Conservation (phyloP, 371 early-diverging fungal species). For the Mortierella sp. region DNA sequence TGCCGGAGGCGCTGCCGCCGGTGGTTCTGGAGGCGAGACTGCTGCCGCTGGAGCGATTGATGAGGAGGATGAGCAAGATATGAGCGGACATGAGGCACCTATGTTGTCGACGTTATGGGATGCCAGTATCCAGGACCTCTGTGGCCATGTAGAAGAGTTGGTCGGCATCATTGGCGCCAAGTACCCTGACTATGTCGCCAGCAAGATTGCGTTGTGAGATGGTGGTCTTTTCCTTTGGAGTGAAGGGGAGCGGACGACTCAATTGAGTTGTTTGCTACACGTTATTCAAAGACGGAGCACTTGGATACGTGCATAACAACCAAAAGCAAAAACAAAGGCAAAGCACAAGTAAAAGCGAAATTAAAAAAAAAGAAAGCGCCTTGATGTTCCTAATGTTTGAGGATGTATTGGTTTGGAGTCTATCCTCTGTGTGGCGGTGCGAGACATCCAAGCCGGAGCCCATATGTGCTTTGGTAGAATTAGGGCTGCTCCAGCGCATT, state of each 20-base stretch:
- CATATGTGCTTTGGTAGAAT: neutral
- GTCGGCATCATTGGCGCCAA: constrained; percentile 67
- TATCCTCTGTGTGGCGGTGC: neutral
- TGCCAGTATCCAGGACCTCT: constrained; percentile 70
- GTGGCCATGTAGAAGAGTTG: constrained; percentile 72
- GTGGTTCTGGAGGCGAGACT: constrained; percentile 16
- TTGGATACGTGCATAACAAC: neutral
- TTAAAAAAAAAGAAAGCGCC: neutral
- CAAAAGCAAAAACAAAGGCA: neutral
- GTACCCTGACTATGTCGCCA: constrained; percentile 64
- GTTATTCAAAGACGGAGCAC: neutral
- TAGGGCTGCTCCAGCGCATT: neutral
- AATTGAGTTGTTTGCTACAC: neutral
- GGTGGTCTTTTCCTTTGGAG: neutral
- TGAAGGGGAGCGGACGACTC: neutral
- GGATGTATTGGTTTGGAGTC: neutral
- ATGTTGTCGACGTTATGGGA: constrained; percentile 67
- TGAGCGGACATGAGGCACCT: constrained; percentile 47
- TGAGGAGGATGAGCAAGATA: constrained; percentile 47
- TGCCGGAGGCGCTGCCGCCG: constrained; percentile 31
- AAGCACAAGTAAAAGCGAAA: neutral
- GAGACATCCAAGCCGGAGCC: neutral
- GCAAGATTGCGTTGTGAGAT: constrained; percentile 35
- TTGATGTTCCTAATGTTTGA: neutral
- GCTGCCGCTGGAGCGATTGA: constrained; percentile 38